Conservation (phyloP, 2,329 filamentous ascomycete genomes). For the Ascochyta viciae-villosae region DNA sequence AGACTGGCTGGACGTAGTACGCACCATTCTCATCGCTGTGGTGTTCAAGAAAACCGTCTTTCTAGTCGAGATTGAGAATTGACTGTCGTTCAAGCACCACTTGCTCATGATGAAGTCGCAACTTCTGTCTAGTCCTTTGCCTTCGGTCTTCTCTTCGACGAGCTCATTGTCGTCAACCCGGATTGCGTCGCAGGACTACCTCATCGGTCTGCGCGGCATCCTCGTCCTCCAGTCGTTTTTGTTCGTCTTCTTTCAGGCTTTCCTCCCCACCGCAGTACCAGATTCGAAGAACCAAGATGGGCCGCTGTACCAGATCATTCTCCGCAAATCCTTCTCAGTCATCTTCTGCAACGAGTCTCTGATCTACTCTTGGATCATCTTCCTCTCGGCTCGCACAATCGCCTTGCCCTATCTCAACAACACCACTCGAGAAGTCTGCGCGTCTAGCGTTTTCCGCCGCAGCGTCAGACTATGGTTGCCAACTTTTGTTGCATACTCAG, state of each 20-base stretch:
- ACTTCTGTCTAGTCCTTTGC: slow-evolving; percentile 21
- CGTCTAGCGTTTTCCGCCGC: slow-evolving; percentile 53
- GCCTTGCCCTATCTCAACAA: slow-evolving; percentile 53
- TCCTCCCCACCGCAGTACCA: slow-evolving; percentile 52
- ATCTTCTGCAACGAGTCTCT: slow-evolving; percentile 56
- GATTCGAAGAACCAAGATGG: slow-evolving; percentile 48
- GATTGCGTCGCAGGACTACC: slow-evolving; percentile 42
- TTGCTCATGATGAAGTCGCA: slow-evolving; percentile 28
- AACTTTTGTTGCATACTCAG: slow-evolving; percentile 50
- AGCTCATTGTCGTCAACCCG: slow-evolving; percentile 16
- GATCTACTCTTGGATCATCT: slow-evolving; percentile 56
- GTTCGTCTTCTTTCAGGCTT: slow-evolving; percentile 55
- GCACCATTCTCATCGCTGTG: not conserved
- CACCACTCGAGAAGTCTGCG: slow-evolving; percentile 44
- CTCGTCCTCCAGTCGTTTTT: slow-evolving; percentile 54
- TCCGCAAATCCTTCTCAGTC: slow-evolving; percentile 55
- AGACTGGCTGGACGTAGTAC: slow-evolving; percentile 12
- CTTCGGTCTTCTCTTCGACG: slow-evolving; percentile 21
- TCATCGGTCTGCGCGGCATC: slow-evolving; percentile 55
- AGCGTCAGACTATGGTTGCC: slow-evolving; percentile 53
- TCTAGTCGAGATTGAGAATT: not conserved
- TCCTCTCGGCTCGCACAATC: slow-evolving; percentile 55
- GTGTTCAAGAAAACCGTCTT: slow-evolving; percentile 4
- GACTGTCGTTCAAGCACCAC: slow-evolving; percentile 3
- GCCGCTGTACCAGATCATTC: slow-evolving; percentile 49